Conservation (phyloP, 176 grass and related monocot genomes). For the Phragmites australis region DNA sequence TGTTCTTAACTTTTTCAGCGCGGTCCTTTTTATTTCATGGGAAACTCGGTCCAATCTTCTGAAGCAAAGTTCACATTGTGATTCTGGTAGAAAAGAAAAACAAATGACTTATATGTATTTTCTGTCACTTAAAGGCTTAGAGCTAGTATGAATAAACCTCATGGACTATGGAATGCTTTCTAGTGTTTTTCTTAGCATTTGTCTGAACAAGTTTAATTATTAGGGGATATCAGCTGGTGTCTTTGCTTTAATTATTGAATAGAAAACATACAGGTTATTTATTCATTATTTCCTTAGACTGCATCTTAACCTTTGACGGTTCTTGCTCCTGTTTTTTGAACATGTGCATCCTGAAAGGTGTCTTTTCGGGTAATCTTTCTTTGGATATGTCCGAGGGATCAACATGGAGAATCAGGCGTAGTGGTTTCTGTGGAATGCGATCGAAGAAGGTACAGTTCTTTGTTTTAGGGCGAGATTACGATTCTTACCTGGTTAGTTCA, state of each 20-base stretch:
- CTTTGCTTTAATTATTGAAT: constrained; percentile 17
- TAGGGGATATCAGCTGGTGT: neutral
- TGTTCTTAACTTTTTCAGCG: constrained; percentile 14
- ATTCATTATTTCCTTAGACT: constrained; percentile 12
- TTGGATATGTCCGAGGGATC: constrained; percentile 71
- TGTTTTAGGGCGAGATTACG: neutral
- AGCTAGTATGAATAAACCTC: neutral
- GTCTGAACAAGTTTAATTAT: neutral
- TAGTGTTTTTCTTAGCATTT: neutral
- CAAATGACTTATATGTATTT: constrained; percentile 10
- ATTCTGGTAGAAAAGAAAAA: constrained; percentile 17
- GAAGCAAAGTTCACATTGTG: constrained; percentile 5
- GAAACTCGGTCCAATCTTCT: too few species aligned
- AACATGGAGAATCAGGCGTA: constrained; percentile 76
- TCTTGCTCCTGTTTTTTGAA: constrained; percentile 1
- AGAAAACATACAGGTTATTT: neutral
- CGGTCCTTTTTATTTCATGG: neutral
- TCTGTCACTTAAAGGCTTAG: neutral
- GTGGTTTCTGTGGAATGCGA: constrained; percentile 97
- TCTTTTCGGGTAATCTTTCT: constrained; percentile 92
- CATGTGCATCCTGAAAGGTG: constrained; percentile 47
- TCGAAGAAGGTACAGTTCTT: constrained; percentile 72
- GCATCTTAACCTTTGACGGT: constrained; percentile 3
- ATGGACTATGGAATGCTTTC: constrained; percentile 3
- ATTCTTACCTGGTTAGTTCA: neutral